Percentiles rank a stretch among this genome's conserved stretches.
These are phyloP conservation scores for Boletus fagicola DNA, from an alignment of 768 basidiomycete species.

Conservation along the genomic window DNA sequence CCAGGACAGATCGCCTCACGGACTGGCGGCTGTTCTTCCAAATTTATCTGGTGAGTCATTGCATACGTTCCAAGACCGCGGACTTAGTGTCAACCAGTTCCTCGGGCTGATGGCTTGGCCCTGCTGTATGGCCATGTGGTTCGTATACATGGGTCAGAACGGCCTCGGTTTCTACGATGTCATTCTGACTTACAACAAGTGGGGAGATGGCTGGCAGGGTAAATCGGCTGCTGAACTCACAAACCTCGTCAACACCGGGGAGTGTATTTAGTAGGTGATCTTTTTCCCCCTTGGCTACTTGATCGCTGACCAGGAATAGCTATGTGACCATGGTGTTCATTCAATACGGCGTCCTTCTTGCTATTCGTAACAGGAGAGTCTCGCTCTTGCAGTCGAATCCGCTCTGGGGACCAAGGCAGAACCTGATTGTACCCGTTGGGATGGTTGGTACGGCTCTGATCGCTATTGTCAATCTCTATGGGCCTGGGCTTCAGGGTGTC, in stretches of 20 bases:
- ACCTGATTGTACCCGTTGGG: slow-evolving; percentile 36
- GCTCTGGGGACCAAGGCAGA: slow-evolving; percentile 47
- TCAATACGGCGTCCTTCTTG: slow-evolving; percentile 42
- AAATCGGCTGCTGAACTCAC: slow-evolving; percentile 31
- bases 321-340: slow-evolving; percentile 50
- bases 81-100: slow-evolving; percentile 32
- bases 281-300: background rate
- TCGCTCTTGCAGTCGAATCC: slow-evolving; percentile 45
- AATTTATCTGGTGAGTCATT: slow-evolving; percentile 41
- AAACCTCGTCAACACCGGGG: slow-evolving; percentile 39
- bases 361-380: slow-evolving; percentile 44
- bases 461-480: slow-evolving; percentile 44
- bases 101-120: slow-evolving; percentile 47
- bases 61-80: background rate
- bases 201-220: slow-evolving; percentile 37
- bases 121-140: slow-evolving; percentile 44
- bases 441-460: slow-evolving; percentile 44
- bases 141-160: slow-evolving; percentile 39
- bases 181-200: slow-evolving; percentile 42
- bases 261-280: slow-evolving; percentile 43
- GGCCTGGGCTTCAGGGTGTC: slow-evolving; percentile 42
- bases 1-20: slow-evolving; percentile 48
- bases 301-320: slow-evolving; percentile 21
- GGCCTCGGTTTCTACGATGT: slow-evolving; percentile 38
- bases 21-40: slow-evolving; percentile 50